Evolutionary conservation across 1,284 basidiomycete species (phyloP).

Genomic region (Tausonia pullulans): DNA sequence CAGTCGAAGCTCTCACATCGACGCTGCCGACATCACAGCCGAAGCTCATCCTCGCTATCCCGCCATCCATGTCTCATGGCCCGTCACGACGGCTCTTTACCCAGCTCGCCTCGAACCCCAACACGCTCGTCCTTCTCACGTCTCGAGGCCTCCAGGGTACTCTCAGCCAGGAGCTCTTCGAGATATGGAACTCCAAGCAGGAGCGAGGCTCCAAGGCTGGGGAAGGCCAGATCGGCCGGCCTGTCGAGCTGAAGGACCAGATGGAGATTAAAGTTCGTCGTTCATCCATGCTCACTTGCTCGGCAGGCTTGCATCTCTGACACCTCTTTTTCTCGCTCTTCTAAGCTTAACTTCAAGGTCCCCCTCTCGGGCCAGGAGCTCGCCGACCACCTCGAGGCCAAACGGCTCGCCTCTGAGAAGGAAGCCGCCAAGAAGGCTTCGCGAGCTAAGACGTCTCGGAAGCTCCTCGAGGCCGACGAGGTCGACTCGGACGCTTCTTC

Average conservation of each 20-base stretch:
- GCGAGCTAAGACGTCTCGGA: constrained; percentile 58
- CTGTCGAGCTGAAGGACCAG: constrained; percentile 61
- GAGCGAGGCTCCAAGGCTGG: constrained; percentile 58
- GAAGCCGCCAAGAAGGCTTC: constrained; percentile 78
- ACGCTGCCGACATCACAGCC: constrained; percentile 75
- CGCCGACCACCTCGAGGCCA: constrained; percentile 64
- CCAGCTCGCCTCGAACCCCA: constrained; percentile 65
- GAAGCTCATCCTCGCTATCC: constrained; percentile 87
- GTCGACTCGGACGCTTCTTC: constrained; percentile 40
- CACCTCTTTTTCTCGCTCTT: constrained; percentile 3
- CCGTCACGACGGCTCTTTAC: constrained; percentile 76
- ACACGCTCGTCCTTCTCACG: constrained; percentile 77
- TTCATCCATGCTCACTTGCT: background rate
- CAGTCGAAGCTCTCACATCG: constrained; percentile 64
- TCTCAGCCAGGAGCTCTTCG: constrained; percentile 65
- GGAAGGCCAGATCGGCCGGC: constrained; percentile 72
- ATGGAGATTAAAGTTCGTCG: constrained; percentile 52
- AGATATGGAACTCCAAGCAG: constrained; percentile 75
- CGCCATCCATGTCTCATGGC: constrained; percentile 83
- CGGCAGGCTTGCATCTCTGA: constrained; percentile 3
- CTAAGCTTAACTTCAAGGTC: constrained; percentile 75
- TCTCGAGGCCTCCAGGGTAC: constrained; percentile 66
- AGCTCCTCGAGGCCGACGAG: constrained; percentile 71
- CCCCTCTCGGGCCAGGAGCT: constrained; percentile 76
- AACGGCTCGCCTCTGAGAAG: constrained; percentile 69